Conservation (phyloP, 73 alveolate species). For the Paramecium biaurelia region DNA sequence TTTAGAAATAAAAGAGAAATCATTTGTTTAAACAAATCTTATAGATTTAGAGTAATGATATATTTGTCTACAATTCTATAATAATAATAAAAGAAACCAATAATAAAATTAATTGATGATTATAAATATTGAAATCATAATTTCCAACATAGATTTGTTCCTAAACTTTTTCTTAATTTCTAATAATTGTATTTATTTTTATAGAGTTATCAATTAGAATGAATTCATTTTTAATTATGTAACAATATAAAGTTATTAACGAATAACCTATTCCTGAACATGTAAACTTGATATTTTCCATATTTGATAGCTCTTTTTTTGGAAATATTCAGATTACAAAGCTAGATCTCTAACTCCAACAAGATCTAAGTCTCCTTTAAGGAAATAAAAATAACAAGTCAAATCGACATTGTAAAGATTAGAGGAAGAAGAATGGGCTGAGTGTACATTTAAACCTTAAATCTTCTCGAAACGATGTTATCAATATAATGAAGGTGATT, state of each 20-base stretch:
- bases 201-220: not conserved
- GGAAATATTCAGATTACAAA: constrained; percentile 16
- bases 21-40: too few species aligned
- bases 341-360: not conserved
- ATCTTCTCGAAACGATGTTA: not conserved
- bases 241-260: constrained; percentile 30
- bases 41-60: too few species aligned
- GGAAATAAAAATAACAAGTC: not conserved
- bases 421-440: not conserved
- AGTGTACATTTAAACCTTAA: constrained; percentile 27
- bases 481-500: not conserved
- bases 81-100: not conserved
- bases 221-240: not conserved
- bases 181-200: not conserved
- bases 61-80: too few species aligned
- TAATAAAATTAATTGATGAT: too few species aligned
- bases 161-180: not conserved
- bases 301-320: not conserved
- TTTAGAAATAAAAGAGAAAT: not conserved
- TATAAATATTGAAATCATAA: not conserved
- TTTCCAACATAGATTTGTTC: not conserved
- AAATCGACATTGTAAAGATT: not conserved
- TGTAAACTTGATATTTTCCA: not conserved
- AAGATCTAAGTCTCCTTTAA: not conserved
- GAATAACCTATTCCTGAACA: constrained; percentile 19